These are phyloP conservation scores for Stentor coeruleus DNA, from an alignment of 73 alveolate species.

Conservation along the genomic window DNA sequence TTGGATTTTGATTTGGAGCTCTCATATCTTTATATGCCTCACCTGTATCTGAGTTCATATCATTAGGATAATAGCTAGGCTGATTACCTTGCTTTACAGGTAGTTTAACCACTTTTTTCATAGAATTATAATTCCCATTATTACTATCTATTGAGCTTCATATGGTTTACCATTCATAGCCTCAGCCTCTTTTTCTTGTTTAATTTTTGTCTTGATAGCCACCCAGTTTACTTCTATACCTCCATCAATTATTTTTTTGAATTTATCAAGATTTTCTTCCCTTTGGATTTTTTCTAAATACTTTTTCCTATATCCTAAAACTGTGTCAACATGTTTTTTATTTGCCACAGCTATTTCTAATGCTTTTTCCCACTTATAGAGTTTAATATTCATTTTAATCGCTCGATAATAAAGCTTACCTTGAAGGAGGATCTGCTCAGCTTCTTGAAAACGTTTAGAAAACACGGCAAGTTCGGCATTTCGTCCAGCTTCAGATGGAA, in stretches of 20 bases:
- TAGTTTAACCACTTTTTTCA: background rate
- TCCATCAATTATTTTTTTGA: constrained; percentile 60
- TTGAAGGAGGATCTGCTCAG: constrained; percentile 59
- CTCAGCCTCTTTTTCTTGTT: constrained; percentile 87
- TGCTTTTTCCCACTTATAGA: constrained; percentile 96
- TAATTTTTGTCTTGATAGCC: constrained; percentile 80
- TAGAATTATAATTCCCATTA: background rate
- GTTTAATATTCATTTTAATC: constrained; percentile 89
- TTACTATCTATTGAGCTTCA: constrained; percentile 20
- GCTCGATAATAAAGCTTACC: constrained; percentile 94
- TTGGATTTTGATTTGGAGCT: too few relatives aligned
- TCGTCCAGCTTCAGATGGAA: constrained; percentile 46
- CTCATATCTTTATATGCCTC: too few relatives aligned
- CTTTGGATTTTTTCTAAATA: constrained; percentile 62
- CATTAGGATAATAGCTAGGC: too few relatives aligned
- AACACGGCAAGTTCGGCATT: constrained; percentile 64
- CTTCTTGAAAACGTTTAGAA: constrained; percentile 61
- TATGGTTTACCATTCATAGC: constrained; percentile 37
- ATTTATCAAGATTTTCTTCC: constrained; percentile 78
- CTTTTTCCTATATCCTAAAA: constrained; percentile 84
- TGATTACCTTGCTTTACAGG: too few relatives aligned
- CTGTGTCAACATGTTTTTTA: constrained; percentile 89
- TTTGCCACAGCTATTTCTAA: constrained; percentile 76
- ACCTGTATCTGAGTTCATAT: too few relatives aligned
- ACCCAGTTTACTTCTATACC: constrained; percentile 78